Evolutionary conservation across 768 basidiomycete genomes (phyloP).

Genomic region (Leccinum olivaceopallidum): DNA sequence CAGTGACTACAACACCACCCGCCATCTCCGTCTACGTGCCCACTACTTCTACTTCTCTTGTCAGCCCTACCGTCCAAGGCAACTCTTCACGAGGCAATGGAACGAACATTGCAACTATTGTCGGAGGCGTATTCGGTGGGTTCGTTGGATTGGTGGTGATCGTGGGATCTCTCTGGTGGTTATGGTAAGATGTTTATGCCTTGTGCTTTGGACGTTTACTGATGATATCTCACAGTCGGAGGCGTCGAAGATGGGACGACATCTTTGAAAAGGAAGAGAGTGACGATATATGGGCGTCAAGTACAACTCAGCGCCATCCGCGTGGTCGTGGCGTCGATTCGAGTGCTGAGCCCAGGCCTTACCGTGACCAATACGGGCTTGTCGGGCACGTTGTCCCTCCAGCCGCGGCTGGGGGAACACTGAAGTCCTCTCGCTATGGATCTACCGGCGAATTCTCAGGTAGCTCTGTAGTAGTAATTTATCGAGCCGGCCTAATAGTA

Average conservation of each 20-base stretch:
- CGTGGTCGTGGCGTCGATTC: constrained; percentile 32
- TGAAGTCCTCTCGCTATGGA: constrained; percentile 36
- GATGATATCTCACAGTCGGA: constrained; percentile 37
- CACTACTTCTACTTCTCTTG: constrained; percentile 11
- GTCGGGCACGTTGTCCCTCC: constrained; percentile 46
- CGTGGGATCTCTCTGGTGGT: constrained; percentile 47
- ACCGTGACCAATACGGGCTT: constrained; percentile 53
- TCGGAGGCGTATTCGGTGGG: constrained; percentile 57
- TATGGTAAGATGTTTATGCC: constrained; percentile 42
- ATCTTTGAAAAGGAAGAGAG: constrained; percentile 48
- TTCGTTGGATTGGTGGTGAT: constrained; percentile 50
- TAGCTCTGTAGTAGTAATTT: no score
- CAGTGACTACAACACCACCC: constrained; percentile 38
- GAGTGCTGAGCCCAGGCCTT: constrained; percentile 50
- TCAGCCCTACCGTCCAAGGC: constrained; percentile 19
- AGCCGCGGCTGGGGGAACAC: constrained; percentile 30
- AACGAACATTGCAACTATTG: constrained; percentile 44
- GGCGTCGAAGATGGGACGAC: constrained; percentile 49
- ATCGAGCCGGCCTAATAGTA: no score
- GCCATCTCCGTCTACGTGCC: constrained; percentile 32
- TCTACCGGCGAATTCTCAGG: constrained; percentile 24
- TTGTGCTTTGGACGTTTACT: constrained; percentile 10
- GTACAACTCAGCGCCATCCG: constrained; percentile 18
- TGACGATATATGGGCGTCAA: constrained; percentile 22
- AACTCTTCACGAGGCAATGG: constrained; percentile 21